Conservation (phyloP, 108 stramenopile genomes). For the Thalassiosira profunda region DNA sequence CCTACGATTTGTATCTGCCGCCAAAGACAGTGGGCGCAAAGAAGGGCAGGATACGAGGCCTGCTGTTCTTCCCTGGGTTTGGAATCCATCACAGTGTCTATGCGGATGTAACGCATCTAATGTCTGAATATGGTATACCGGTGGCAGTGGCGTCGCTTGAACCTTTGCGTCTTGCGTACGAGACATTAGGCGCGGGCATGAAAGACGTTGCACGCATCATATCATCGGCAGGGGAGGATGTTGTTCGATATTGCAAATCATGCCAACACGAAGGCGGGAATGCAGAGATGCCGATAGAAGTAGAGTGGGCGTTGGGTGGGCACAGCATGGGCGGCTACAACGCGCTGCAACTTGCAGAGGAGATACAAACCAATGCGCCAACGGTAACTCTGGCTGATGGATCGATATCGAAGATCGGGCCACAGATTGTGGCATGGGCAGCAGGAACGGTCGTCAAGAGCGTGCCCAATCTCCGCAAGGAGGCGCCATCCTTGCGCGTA, state of each 20-base stretch:
- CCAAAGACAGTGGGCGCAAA: neutral
- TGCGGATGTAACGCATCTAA: conserved; percentile 21
- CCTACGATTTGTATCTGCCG: conserved; percentile 34
- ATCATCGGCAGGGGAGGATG: conserved; percentile 17
- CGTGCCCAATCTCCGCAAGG: conserved; percentile 24
- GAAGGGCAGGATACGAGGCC: neutral
- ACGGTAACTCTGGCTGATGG: conserved; percentile 16
- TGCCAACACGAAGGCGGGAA: too few relatives aligned
- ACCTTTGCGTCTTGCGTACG: conserved; percentile 30
- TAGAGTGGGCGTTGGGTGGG: conserved; percentile 36
- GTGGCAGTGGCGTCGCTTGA: conserved; percentile 34
- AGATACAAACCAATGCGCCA: neutral
- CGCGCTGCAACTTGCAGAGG: conserved; percentile 26
- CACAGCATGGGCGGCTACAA: conserved; percentile 40
- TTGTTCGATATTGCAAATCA: conserved; percentile 21
- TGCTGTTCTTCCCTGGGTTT: conserved; percentile 41
- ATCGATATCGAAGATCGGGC: conserved; percentile 22
- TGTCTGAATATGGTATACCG: conserved; percentile 27
- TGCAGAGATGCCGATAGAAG: neutral
- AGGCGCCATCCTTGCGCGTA: conserved; percentile 7
- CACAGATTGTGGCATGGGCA: conserved; percentile 29
- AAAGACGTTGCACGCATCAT: conserved; percentile 21
- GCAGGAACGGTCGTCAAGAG: conserved; percentile 9
- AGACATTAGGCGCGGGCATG: conserved; percentile 26
- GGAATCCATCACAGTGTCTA: conserved; percentile 29